These are phyloP conservation scores for Fraxinus pennsylvanica DNA, from an alignment of 257 asterid genomes.

Conservation along the genomic window DNA sequence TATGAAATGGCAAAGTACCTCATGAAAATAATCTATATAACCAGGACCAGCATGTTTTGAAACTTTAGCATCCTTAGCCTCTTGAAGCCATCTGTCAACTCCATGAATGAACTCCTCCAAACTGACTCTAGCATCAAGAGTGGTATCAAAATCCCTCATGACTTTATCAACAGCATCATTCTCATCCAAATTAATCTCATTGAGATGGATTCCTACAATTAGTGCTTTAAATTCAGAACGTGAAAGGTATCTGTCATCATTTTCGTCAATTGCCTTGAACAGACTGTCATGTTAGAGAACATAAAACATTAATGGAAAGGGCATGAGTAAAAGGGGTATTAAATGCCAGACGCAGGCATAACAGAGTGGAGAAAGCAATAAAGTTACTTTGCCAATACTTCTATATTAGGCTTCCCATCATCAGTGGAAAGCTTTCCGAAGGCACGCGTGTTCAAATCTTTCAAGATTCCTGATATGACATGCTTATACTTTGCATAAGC, in stretches of 20 bases:
- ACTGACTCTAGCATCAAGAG: slow-evolving; percentile 48
- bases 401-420: slow-evolving; percentile 52
- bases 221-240: slow-evolving; percentile 68
- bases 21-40: slow-evolving; percentile 59
- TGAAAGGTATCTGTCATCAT: slow-evolving; percentile 57
- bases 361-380: background rate
- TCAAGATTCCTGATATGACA: slow-evolving; percentile 53
- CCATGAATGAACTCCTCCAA: slow-evolving; percentile 57
- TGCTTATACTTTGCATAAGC: slow-evolving; percentile 59
- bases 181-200: slow-evolving; percentile 60
- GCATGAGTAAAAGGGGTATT: background rate
- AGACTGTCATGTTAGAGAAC: slow-evolving; percentile 48
- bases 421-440: slow-evolving; percentile 42
- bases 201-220: slow-evolving; percentile 65
- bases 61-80: slow-evolving; percentile 53
- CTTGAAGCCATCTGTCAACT: slow-evolving; percentile 65
- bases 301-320: slow-evolving; percentile 10
- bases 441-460: slow-evolving; percentile 45
- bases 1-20: slow-evolving; percentile 42
- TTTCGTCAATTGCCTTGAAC: slow-evolving; percentile 58
- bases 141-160: slow-evolving; percentile 70
- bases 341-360: background rate
- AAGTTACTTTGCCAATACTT: slow-evolving; percentile 48
- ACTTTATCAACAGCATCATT: slow-evolving; percentile 62
- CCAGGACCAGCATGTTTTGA: slow-evolving; percentile 44